These are phyloP conservation scores for Colletotrichum orchidophilum DNA, from an alignment of 2,329 filamentous ascomycete genomes.

Conservation along the genomic window DNA sequence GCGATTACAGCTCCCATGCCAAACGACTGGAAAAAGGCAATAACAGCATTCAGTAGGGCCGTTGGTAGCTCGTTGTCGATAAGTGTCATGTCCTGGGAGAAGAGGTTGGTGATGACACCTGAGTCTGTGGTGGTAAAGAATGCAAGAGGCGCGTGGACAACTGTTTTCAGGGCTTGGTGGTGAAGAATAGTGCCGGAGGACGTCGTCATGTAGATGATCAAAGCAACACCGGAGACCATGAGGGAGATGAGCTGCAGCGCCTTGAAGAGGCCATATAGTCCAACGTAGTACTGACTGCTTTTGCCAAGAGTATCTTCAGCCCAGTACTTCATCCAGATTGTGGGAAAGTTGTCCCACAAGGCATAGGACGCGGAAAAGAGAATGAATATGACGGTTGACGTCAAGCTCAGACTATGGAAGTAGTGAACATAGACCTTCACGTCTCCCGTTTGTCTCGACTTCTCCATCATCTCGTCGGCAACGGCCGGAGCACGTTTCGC, in stretches of 20 bases:
- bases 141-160: slow-evolving; percentile 44
- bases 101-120: slow-evolving; percentile 48
- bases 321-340: slow-evolving; percentile 46
- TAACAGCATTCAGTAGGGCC: slow-evolving; percentile 38
- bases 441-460: slow-evolving; percentile 33
- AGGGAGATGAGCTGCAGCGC: slow-evolving; percentile 30
- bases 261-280: slow-evolving; percentile 35
- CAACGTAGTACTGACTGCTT: slow-evolving; percentile 34
- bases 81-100: slow-evolving; percentile 50
- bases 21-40: slow-evolving; percentile 38
- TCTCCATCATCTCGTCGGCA: slow-evolving; percentile 18
- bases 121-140: slow-evolving; percentile 49
- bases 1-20: slow-evolving; percentile 56
- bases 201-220: slow-evolving; percentile 36
- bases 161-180: slow-evolving; percentile 34
- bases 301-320: slow-evolving; percentile 36
- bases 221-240: slow-evolving; percentile 32
- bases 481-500: slow-evolving; percentile 11
- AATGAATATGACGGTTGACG: neutral
- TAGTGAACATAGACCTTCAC: slow-evolving; percentile 39
- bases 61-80: slow-evolving; percentile 46
- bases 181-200: slow-evolving; percentile 38
- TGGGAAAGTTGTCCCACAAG: slow-evolving; percentile 36
- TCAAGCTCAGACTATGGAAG: slow-evolving; percentile 23
- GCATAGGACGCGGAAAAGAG: slow-evolving; percentile 14